Percentiles rank a stretch among this genome's conserved stretches.
phyloP scores from a whole-genome alignment of 2,329 filamentous ascomycete genomes.

The Magnaporthiopsis incrustans region DNA sequence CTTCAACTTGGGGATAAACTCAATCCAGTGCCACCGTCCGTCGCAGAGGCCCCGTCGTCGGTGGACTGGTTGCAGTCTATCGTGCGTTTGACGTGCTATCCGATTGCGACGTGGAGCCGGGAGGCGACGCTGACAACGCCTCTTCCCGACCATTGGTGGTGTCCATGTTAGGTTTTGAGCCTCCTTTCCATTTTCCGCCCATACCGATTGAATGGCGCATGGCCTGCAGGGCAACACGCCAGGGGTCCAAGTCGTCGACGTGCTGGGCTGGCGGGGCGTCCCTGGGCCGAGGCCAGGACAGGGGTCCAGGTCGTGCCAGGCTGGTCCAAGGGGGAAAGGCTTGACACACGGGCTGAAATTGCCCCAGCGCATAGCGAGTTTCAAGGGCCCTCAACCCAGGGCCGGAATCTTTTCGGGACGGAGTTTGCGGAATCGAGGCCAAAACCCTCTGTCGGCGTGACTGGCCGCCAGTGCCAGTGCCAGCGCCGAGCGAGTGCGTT shows the following conservation, averaged over 20 bases:
- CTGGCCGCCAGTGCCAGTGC: neutral
- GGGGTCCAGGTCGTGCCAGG: neutral
- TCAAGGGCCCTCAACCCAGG: constrained; percentile 32
- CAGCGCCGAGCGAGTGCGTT: too few relatives aligned
- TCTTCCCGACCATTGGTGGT: neutral
- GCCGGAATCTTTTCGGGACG: constrained; percentile 21
- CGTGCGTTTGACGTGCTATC: neutral
- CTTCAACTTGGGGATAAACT: neutral
- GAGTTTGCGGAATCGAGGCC: neutral
- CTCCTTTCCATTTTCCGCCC: neutral
- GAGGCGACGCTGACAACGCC: too few relatives aligned
- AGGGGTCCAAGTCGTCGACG: too few relatives aligned
- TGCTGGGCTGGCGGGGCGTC: too few relatives aligned
- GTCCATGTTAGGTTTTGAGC: neutral
- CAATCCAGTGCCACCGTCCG: neutral
- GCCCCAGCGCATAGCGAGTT: constrained; percentile 41
- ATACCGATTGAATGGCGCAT: neutral
- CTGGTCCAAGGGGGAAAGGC: neutral
- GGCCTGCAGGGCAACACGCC: neutral
- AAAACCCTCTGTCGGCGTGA: neutral
- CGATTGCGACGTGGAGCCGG: neutral
- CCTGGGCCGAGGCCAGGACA: neutral
- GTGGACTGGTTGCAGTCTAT: neutral
- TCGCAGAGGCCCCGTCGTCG: neutral
- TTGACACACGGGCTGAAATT: constrained; percentile 28